These are phyloP conservation scores for Platanthera guangdongensis DNA, from an alignment of 106 monocot species.

Conservation along the genomic window DNA sequence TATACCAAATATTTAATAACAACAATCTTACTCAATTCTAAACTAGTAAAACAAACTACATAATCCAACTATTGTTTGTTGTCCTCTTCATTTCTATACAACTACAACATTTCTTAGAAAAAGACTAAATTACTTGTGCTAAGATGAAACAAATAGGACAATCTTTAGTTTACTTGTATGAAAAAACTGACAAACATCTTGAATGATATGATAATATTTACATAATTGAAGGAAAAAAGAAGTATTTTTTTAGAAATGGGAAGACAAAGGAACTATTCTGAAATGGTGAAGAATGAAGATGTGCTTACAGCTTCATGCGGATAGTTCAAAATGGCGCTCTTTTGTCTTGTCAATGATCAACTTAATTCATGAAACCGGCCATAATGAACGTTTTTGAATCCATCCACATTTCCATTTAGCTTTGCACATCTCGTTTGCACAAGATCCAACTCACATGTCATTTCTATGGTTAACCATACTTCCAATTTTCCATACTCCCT, in stretches of 20 bases:
- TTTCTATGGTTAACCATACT: slow-evolving; percentile 35
- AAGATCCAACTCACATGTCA: slow-evolving; percentile 20
- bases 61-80: too few species aligned
- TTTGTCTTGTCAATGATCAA: slow-evolving; percentile 61
- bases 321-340: slow-evolving; percentile 24
- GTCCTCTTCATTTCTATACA: not conserved
- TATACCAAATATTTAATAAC: not conserved
- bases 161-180: not conserved
- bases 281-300: not conserved
- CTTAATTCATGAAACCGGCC: slow-evolving; percentile 53
- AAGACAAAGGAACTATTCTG: not conserved
- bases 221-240: not conserved
- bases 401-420: slow-evolving; percentile 36
- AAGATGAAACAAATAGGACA: too few species aligned
- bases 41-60: not conserved
- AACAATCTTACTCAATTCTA: not conserved
- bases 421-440: slow-evolving; percentile 28
- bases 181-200: not conserved
- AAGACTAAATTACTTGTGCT: not conserved
- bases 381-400: slow-evolving; percentile 42
- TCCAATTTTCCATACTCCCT: slow-evolving; percentile 59
- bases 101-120: slow-evolving; percentile 1
- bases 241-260: not conserved
- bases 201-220: not conserved
- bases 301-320: slow-evolving; percentile 40